phyloP scores from a whole-genome alignment of 208 protist species.

The Phytomonas sp. region DNA sequence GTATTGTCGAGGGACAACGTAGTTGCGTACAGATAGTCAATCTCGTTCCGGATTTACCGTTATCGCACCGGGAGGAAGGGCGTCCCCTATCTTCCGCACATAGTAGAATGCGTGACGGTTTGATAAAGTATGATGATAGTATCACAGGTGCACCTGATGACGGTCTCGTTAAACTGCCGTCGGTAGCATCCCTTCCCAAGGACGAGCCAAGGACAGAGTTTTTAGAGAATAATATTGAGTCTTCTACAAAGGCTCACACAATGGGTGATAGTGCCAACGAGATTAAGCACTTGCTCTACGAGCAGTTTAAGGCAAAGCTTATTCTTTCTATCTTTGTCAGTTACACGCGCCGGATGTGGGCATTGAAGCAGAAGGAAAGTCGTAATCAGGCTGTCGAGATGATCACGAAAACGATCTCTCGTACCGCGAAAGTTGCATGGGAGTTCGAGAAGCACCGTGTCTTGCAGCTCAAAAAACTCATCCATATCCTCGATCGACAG shows the following conservation, averaged over 20 bases:
- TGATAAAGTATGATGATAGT: constrained; percentile 2
- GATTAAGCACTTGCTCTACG: constrained; percentile 52
- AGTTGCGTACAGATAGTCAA: background rate
- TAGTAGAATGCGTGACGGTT: background rate
- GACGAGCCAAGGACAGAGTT: background rate
- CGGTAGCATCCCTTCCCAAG: background rate
- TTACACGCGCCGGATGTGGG: constrained; percentile 71
- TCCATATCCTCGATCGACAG: constrained; percentile 60
- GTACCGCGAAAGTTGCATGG: constrained; percentile 43
- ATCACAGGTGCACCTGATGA: background rate
- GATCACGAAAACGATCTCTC: constrained; percentile 24
- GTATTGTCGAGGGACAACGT: background rate
- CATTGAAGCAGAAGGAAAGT: constrained; percentile 30
- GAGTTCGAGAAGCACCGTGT: constrained; percentile 57
- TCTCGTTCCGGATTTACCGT: background rate
- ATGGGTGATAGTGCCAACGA: constrained; percentile 26
- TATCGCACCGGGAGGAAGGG: background rate
- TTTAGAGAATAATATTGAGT: background rate
- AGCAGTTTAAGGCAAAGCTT: constrained; percentile 74
- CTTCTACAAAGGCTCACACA: background rate
- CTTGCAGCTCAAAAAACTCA: constrained; percentile 66
- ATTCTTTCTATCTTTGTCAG: constrained; percentile 56
- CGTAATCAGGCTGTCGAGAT: constrained; percentile 30
- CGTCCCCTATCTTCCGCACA: background rate
- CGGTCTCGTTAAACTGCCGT: background rate